phyloP scores from a whole-genome alignment of 129 eudicot species.

The Chrysanthemum seticuspe region DNA sequence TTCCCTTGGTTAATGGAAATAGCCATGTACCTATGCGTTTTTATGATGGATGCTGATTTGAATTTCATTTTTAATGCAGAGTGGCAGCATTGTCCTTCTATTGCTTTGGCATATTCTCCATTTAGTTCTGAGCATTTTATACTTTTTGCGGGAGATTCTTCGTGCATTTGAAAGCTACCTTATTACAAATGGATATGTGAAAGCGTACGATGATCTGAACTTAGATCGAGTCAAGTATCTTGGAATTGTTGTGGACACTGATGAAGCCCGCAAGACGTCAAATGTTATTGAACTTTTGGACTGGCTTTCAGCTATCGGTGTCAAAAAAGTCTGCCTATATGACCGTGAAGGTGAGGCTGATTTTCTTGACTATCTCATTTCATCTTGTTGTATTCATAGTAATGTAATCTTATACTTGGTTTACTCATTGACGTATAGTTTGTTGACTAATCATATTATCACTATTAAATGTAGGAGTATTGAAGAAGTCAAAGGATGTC shows the following conservation, averaged over 20 bases:
- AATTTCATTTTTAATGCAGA: conserved; percentile 38
- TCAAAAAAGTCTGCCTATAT: conserved; percentile 69
- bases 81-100: conserved; percentile 36
- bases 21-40: not conserved
- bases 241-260: conserved; percentile 81
- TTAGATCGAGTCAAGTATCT: conserved; percentile 57
- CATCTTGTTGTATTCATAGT: too few relatives aligned
- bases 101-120: conserved; percentile 63
- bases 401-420: not conserved
- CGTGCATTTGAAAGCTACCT: conserved; percentile 61
- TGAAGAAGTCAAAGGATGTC: conserved; percentile 66
- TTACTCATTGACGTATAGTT: not conserved
- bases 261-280: conserved; percentile 66
- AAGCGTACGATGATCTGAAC: conserved; percentile 47
- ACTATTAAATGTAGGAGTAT: conserved; percentile 53
- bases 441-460: conserved; percentile 4
- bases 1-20: not conserved
- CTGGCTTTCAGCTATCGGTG: conserved; percentile 68
- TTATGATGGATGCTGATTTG: conserved; percentile 17
- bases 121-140: conserved; percentile 48
- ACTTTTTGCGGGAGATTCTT: conserved; percentile 36
- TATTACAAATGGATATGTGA: conserved; percentile 48
- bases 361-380: not conserved
- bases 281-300: conserved; percentile 60
- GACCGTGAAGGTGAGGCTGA: conserved; percentile 66